A percentile compares a stretch with the other conserved stretches of the same genome.
These are phyloP conservation scores for Saturnispora sekii DNA, from an alignment of 805 yeast species.

Conservation along the genomic window DNA sequence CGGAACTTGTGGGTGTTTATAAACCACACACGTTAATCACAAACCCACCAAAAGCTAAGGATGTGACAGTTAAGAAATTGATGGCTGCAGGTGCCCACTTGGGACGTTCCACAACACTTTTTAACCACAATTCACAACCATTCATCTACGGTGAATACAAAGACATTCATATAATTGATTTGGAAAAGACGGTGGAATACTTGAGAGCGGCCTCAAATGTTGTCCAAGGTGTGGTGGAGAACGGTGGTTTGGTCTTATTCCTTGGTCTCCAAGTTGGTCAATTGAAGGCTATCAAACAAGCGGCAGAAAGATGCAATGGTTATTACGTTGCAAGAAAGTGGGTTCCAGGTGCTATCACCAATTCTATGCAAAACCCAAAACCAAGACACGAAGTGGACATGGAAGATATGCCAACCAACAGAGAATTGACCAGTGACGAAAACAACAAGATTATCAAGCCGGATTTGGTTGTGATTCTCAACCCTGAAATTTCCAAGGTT, in stretches of 20 bases:
- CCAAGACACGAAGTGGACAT: conserved; percentile 70
- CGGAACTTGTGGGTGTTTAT: conserved; percentile 53
- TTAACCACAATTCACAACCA: conserved; percentile 77
- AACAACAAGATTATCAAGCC: conserved; percentile 61
- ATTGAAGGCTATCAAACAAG: conserved; percentile 61
- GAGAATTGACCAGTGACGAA: conserved; percentile 43
- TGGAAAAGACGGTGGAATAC: conserved; percentile 69
- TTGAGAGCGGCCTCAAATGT: conserved; percentile 79
- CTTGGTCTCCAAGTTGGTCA: conserved; percentile 82
- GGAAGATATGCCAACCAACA: conserved; percentile 56
- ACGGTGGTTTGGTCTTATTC: conserved; percentile 73
- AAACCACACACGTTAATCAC: conserved; percentile 57
- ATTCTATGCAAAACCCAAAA: conserved; percentile 50
- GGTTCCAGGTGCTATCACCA: conserved; percentile 93
- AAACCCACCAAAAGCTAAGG: conserved; percentile 46
- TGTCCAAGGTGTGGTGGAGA: conserved; percentile 69
- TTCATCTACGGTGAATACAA: conserved; percentile 81
- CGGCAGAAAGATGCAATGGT: conserved; percentile 70
- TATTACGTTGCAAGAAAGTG: conserved; percentile 78
- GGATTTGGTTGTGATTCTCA: conserved; percentile 76
- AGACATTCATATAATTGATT: conserved; percentile 85
- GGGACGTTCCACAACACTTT: conserved; percentile 78
- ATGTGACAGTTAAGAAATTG: conserved; percentile 58
- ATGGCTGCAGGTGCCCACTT: conserved; percentile 91
- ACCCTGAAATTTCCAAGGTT: conserved; percentile 79